Evolutionary conservation across 1,284 basidiomycete genomes (phyloP), one percentile per base, ranked within the genome.

Genomic region (Rhodotorula mucilaginosa): DNA sequence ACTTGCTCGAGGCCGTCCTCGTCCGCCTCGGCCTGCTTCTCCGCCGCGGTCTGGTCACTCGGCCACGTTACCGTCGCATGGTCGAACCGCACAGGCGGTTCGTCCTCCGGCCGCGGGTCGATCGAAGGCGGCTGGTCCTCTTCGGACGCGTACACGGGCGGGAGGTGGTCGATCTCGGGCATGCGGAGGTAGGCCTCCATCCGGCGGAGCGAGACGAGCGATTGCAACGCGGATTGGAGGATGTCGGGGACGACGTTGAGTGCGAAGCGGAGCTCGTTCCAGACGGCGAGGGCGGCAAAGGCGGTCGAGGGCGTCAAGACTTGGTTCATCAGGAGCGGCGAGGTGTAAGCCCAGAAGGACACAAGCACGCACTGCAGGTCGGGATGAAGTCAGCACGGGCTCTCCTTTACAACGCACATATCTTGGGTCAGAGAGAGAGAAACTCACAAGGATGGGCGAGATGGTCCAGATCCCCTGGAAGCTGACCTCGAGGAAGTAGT

Each of bases 1-100:
- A 46, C 57, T 10, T 58, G 31, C 31, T 58, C 57, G 19, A 21
- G 31, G 34, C 48, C 52, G 1, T 89, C 69, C 12, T 67, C 68
- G 26, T 58, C 49, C 1, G 34, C 47, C 5, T 57, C 61, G 26
- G 61, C 65, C 19, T 49, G 29, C 19, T 70, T 73, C 19, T 70
- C 65, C 15, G 67, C 65, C 2, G 62, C 67, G 89, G 79, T 88
- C 3, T 58, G 62, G 12, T 34, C 44, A 8, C 64, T 62, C 0
- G 94, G 91, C 93, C 93, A 97, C 0, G 92, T 92, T 65, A 93
- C 85, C 0, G 92, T 96, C 18, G 92, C 92, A 10, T 89, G 90
- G 77, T 88, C 88, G 74, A 96, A 86, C 1, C 88, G 85, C 72
- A 97, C 89, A 16, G 67, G 70, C 49, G 73, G 60, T 67, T 82